phyloP scores from a whole-genome alignment of 108 stramenopile species.

The Aurantiochytrium sp. region DNA sequence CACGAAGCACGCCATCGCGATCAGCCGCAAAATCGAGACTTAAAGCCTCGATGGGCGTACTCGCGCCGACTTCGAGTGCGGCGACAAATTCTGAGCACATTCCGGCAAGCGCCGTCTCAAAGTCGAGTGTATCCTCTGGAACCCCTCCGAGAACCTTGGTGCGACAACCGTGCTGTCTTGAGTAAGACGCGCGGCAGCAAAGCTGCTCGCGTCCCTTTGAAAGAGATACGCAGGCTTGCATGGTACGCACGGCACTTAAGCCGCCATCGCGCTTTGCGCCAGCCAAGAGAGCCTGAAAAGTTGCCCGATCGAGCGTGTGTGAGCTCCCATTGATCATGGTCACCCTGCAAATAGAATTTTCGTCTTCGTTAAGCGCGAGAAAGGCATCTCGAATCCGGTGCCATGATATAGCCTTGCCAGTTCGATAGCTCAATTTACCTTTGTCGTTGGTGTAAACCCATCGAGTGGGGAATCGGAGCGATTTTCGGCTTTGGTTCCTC shows the following conservation, averaged over 20 bases:
- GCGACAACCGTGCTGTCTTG: not conserved
- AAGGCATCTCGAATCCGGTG: not conserved
- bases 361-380: not conserved
- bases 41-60: not conserved
- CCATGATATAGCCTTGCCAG: not conserved
- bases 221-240: not conserved
- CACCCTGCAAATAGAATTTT: not conserved
- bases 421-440: not conserved
- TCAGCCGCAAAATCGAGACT: not conserved
- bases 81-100: not conserved
- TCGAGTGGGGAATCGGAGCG: not conserved
- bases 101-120: not conserved
- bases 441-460: not conserved
- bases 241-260: not conserved
- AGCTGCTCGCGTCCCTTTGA: not conserved
- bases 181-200: not conserved
- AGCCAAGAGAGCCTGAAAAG: not conserved
- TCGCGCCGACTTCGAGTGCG: not conserved
- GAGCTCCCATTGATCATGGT: not conserved
- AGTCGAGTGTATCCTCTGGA: not conserved
- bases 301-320: not conserved
- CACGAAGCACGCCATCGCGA: not conserved
- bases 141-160: not conserved
- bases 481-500: not conserved
- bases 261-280: slow-evolving; percentile 11